Evolutionary conservation across 1,284 basidiomycete genomes (phyloP).

Genomic region (Apiotrichum domesticum): DNA sequence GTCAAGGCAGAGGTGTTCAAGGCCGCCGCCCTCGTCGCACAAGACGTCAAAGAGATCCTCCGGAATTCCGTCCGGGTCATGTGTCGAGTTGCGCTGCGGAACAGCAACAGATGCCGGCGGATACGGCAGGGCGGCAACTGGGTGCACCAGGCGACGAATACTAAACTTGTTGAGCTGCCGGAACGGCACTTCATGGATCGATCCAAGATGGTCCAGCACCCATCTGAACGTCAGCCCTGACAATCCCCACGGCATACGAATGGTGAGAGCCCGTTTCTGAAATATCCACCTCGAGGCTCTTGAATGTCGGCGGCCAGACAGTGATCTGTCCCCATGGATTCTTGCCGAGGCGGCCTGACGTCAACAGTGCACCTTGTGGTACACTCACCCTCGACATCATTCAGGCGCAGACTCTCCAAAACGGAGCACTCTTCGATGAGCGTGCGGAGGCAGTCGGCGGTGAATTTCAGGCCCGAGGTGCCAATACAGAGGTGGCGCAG

Average conservation of each 20-base stretch:
- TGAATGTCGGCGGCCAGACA: slow-evolving; percentile 19
- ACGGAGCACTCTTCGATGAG: slow-evolving; percentile 19
- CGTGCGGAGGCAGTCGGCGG: slow-evolving; percentile 19
- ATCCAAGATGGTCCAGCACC: slow-evolving; percentile 28
- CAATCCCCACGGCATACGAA: slow-evolving; percentile 19
- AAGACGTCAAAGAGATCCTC: slow-evolving; percentile 13
- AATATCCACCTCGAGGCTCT: slow-evolving; percentile 22
- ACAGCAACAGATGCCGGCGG: slow-evolving; percentile 10
- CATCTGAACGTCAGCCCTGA: slow-evolving; percentile 13
- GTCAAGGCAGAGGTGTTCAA: slow-evolving; percentile 22
- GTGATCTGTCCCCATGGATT: slow-evolving; percentile 27
- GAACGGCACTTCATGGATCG: slow-evolving; percentile 22
- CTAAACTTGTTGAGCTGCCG: slow-evolving; percentile 21
- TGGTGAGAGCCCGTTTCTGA: slow-evolving; percentile 22
- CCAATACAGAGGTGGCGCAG: slow-evolving; percentile 22
- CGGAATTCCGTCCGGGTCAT: slow-evolving; percentile 12
- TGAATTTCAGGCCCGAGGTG: slow-evolving; percentile 27
- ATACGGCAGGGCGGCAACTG: slow-evolving; percentile 21
- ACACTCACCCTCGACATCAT: slow-evolving; percentile 24
- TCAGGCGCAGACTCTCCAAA: slow-evolving; percentile 19
- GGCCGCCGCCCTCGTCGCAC: slow-evolving; percentile 9
- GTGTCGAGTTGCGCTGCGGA: slow-evolving; percentile 10
- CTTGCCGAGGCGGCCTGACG: slow-evolving; percentile 28
- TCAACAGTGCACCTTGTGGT: neutral
- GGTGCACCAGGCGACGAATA: slow-evolving; percentile 21